Base-by-base conservation (phyloP, 208 protist genomes). In the Leishmania major region DNA sequence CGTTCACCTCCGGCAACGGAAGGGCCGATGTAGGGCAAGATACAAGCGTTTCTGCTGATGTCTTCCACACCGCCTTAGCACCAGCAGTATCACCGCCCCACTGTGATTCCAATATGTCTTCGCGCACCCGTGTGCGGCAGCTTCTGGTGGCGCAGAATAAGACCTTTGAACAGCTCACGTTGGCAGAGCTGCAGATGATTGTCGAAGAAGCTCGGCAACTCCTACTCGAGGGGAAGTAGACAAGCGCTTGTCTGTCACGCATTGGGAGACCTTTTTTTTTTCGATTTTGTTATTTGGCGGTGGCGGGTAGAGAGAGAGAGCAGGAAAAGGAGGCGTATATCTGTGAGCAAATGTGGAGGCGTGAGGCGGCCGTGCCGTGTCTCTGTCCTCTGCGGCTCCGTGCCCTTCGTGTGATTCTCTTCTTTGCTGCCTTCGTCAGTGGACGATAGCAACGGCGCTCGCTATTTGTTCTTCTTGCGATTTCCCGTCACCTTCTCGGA, bases 141-240 rank as follows among this genome's bases (percentile, higher is more conserved):
- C 81, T 90, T 22, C 75, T 90, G 7, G 80, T 84, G 13, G 84
- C 80, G 35, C 87, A 94, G 59, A 79, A 87, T 37, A 93, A 91
- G 67, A 45, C 84, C 7, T 96, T 95, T 86, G 91, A 94, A 15
- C 62, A 91, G 31, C 86, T 96, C 37, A 91, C 90, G 2, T 80
- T 92, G 31, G 73, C 81, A 15, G 89, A 96, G 82, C 83, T 96
- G 35, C 85, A 89, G 60, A 82, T 86, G 43, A 90, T 96, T 79
- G 90, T 96, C 4, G 87, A 92, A 62, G 89, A 95, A 79, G 89
- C 92, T 37, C 86, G 93, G 0, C 70, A 78, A 60, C 77, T 90
- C 1, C 51, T 86, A 4, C 66, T 22, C 0, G 79, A 83, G 51
- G 55, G 40, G 0, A 40, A 7, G 19, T 66, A 40, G 4, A 40